A percentile compares a stretch with the other conserved stretches of the same genome.
Evolutionary conservation across 257 asterid genomes (phyloP).

Genomic region (Thymus quinquecostatus): DNA sequence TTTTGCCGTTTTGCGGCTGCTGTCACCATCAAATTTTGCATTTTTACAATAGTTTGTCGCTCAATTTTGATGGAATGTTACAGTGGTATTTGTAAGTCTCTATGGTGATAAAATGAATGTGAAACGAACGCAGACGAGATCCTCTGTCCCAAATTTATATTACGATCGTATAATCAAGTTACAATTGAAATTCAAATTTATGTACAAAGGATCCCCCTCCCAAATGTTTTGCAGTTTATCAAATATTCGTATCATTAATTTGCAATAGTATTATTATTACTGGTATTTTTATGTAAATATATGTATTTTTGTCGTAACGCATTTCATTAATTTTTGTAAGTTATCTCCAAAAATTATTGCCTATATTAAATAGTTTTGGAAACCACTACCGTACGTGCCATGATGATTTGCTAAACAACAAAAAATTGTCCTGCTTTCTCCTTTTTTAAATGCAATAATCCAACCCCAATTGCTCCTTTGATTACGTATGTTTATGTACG

Average conservation of each 20-base stretch:
- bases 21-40: constrained; percentile 16
- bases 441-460: too few relatives aligned
- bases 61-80: not conserved
- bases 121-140: too few relatives aligned
- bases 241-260: too few relatives aligned
- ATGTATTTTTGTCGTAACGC: not conserved
- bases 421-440: not conserved
- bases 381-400: not conserved
- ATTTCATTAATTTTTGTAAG: not conserved
- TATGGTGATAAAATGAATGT: too few relatives aligned
- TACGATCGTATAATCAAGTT: too few relatives aligned
- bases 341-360: constrained; percentile 6
- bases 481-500: not conserved
- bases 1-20: constrained; percentile 16
- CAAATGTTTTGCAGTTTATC: too few relatives aligned
- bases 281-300: not conserved
- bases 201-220: too few relatives aligned
- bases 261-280: too few relatives aligned
- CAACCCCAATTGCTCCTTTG: too few relatives aligned
- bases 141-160: too few relatives aligned
- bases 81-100: too few relatives aligned
- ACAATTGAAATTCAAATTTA: too few relatives aligned
- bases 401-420: not conserved
- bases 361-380: not conserved
- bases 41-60: not conserved